Base-by-base conservation (phyloP, 805 yeast genomes). In the Diddensiella transvaalensis region DNA sequence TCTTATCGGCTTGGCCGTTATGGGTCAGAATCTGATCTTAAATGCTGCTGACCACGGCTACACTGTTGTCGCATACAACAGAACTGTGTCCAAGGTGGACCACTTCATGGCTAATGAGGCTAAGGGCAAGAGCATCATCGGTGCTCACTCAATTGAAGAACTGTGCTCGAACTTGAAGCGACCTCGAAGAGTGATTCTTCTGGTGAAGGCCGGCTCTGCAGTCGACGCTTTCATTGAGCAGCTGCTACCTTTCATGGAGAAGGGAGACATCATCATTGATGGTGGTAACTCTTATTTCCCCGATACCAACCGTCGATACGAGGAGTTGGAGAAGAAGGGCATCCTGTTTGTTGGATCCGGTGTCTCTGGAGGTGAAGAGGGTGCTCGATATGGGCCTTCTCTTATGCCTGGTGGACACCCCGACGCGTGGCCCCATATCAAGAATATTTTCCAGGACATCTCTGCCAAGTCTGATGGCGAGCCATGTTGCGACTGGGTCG, bases 201-300 rank as follows among this genome's bases (percentile, higher is more conserved):
- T 91, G 67, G 98, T 91, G 67, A 91, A 91, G 79, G 98, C 99
- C 57, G 99, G 99, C 74, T 70, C 73, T 51, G 93, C 99, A 53
- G 98, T 91, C 63, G 99, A 91, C 69, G 79, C 77, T 60, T 87
- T 91, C 74, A 93, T 91, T 68, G 78, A 80, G 59, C 91, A 87
- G 74, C 77, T 93, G 67, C 71, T 87, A 62, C 97, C 97, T 66
- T 78, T 80, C 77, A 79, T 93, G 73, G 99, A 91, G 71, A 76
- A 87, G 73, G 98, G 95, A 60, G 99, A 91, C 73, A 93, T 91
- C 78, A 87, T 91, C 81, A 93, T 91, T 65, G 99, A 91, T 67
- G 99, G 99, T 77, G 99, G 99, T 79, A 91, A 91, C 88, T 93
- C 98, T 40, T 96, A 91, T 75, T 91, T 84, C 93, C 96, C 96